These are phyloP conservation scores for Heliosperma pusillum DNA, from an alignment of 148 eudicot species.

Conservation along the genomic window DNA sequence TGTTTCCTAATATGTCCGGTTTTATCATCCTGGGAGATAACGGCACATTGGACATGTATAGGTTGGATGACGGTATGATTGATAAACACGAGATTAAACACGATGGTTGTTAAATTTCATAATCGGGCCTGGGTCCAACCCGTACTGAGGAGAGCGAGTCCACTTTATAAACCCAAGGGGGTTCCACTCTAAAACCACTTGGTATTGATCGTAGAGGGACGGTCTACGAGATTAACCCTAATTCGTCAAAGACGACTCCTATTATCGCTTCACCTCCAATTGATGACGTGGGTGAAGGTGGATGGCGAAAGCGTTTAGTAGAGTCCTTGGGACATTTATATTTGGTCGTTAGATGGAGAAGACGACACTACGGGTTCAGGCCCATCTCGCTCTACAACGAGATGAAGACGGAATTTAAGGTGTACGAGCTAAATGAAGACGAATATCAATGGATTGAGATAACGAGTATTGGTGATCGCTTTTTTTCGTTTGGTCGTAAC, in stretches of 20 bases:
- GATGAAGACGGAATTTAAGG: not conserved
- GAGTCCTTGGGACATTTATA: constrained; percentile 10
- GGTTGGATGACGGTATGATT: not conserved
- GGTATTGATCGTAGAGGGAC: constrained; percentile 20
- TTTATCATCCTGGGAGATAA: not conserved
- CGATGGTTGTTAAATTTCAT: constrained; percentile 11
- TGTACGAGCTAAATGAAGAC: not conserved
- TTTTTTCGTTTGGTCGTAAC: constrained; percentile 15
- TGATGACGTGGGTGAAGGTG: not conserved
- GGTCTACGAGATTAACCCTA: not conserved
- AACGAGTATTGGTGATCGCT: constrained; percentile 7
- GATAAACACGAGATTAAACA: constrained; percentile 3
- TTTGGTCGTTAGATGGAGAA: constrained; percentile 5
- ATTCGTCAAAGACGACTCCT: not conserved
- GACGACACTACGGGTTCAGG: no score
- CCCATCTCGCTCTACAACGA: not conserved
- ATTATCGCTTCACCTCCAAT: not conserved
- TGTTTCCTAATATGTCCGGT: not conserved
- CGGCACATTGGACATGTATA: constrained; percentile 12
- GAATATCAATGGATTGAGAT: constrained; percentile 9
- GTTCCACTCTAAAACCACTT: no score
- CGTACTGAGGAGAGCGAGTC: no score
- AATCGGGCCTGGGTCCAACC: constrained; percentile 3
- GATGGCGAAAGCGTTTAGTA: constrained; percentile 18
- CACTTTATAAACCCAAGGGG: no score